Evolutionary conservation across 75 land plant genomes (phyloP).

Genomic region (Pinus albicaulis): DNA sequence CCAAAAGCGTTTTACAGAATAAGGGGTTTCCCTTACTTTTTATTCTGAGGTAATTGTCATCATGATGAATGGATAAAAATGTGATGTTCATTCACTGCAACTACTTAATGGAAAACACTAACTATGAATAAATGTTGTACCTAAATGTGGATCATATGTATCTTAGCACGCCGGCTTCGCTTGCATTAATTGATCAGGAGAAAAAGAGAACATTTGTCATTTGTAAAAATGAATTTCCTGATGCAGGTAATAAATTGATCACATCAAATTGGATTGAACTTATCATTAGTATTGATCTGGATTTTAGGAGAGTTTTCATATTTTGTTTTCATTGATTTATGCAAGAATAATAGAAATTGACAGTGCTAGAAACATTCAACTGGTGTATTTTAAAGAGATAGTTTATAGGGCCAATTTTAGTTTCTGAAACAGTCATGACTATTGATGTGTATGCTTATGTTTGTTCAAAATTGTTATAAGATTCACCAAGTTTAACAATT

Average conservation of each 20-base stretch:
- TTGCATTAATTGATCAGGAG: too few species aligned
- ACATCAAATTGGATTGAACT: not conserved
- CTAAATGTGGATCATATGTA: conserved; percentile 9
- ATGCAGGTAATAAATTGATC: too few species aligned
- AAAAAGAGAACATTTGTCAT: conserved; percentile 61
- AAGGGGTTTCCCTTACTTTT: conserved; percentile 78
- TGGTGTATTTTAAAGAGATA: too few species aligned
- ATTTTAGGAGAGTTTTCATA: not conserved
- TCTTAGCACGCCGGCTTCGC: conserved; percentile 33
- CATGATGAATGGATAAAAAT: too few species aligned
- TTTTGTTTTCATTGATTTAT: not conserved
- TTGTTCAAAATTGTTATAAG: too few species aligned
- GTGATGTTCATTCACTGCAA: not conserved
- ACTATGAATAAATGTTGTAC: not conserved
- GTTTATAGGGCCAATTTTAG: too few species aligned
- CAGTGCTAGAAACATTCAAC: not conserved
- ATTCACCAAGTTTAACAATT: too few species aligned
- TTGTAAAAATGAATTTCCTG: too few species aligned
- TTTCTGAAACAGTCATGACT: too few species aligned
- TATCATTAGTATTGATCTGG: not conserved
- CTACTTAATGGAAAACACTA: not conserved
- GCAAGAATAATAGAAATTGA: too few species aligned
- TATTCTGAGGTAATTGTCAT: too few species aligned
- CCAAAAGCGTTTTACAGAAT: conserved; percentile 73
- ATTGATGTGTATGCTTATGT: too few species aligned